Evolutionary conservation across 2,329 filamentous ascomycete genomes (phyloP), one percentile per base, ranked within the genome.

Genomic region (Pseudofabraea citricarpa): DNA sequence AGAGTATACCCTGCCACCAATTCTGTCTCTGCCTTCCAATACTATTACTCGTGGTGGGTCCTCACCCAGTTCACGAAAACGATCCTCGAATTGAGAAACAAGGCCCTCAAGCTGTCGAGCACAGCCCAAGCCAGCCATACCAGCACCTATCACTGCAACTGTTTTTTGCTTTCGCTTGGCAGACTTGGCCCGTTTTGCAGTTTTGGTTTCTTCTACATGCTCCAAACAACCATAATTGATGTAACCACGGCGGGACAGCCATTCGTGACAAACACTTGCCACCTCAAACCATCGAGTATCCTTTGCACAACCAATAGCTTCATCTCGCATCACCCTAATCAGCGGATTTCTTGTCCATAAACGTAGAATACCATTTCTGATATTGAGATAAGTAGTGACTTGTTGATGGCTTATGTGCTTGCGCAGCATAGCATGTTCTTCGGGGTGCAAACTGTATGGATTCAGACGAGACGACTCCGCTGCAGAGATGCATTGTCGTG

Each of bases 201-300:
- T 50, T 56, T 57, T 36, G 44, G 52, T 29, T 61, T 58, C 40
- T 64, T 70, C 36, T 67, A 62, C 26, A n/a, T 90, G 69, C 57
- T 90, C 80, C 3, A 93, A 77, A 62, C 93, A 97, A 13, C 94
- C 93, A 62, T 90, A 96, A 64, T 98, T 98, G 69, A 98, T 95
- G 63, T 95, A 95, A 16, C 93, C 93, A 52, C 86, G 81, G 47
- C 91, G 83, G 44, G 90, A 74, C 15, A 98, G 77, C 91, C 91
- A 98, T 63, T 95, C 83, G 60, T 93, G 94, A 52, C 90, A 93
- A 44, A 96, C 76, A 51, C 82, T 87, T 8, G 93, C 90, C 36
- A 91, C 78, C 47, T 89, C 85, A 64, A 95, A 95, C 82, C 90
- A 97, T 42, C 90, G 81, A 42, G 77, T 74, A 57, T 95, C 90